Percentiles rank a stretch among this genome's conserved stretches.
These are phyloP conservation scores for Quercus lobata DNA, from an alignment of 331 rosid species.

Conservation along the genomic window DNA sequence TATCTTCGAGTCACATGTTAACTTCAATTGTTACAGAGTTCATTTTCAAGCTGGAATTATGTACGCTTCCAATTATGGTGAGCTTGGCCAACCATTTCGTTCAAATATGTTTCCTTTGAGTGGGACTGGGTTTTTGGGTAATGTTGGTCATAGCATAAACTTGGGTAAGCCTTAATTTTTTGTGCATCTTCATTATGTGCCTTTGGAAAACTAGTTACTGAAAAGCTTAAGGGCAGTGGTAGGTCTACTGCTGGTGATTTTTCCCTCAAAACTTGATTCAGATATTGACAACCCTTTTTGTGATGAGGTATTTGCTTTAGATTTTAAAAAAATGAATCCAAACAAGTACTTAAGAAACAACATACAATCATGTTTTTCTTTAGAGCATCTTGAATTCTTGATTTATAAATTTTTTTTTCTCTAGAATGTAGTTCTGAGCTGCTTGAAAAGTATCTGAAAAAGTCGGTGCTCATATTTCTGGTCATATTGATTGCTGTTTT, in stretches of 20 bases:
- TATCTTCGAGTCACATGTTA: slow-evolving; percentile 41
- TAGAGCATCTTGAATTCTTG: background rate
- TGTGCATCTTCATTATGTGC: background rate
- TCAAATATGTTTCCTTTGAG: slow-evolving; percentile 81
- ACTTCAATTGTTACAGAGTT: slow-evolving; percentile 60
- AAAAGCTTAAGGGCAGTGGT: slow-evolving; percentile 27
- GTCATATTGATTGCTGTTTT: slow-evolving; percentile 2
- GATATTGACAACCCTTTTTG: slow-evolving; percentile 79
- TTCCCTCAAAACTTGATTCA: slow-evolving; percentile 78
- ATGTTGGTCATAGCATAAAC: too few relatives aligned
- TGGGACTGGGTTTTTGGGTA: slow-evolving; percentile 63
- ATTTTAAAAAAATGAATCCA: background rate
- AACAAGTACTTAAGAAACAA: background rate
- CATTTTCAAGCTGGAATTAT: slow-evolving; percentile 92
- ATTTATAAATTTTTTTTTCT: background rate
- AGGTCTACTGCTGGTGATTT: slow-evolving; percentile 71
- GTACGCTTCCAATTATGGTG: slow-evolving; percentile 50
- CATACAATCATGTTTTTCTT: background rate
- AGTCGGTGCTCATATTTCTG: slow-evolving; percentile 55
- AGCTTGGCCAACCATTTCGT: slow-evolving; percentile 42
- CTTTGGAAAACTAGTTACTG: background rate
- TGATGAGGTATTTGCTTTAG: slow-evolving; percentile 55
- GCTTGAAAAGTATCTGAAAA: slow-evolving; percentile 87
- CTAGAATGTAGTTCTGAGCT: slow-evolving; percentile 62
- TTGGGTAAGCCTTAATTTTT: too few relatives aligned